Conservation (phyloP, 108 stramenopile genomes). For the Discostella stelligeroides region DNA sequence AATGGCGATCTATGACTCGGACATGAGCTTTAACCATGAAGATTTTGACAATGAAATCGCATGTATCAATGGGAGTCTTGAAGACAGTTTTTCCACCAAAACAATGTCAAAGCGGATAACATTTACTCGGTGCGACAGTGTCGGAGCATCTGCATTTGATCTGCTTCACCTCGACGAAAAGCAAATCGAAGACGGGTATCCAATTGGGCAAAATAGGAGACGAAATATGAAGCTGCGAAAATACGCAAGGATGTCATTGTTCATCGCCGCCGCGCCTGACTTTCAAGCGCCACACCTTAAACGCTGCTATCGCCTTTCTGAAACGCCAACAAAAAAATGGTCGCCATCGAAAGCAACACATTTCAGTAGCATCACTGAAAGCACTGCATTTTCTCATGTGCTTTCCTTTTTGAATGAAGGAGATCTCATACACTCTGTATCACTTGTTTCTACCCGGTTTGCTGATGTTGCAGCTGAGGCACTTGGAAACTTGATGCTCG, state of each 20-base stretch:
- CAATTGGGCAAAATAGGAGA: constrained; percentile 9
- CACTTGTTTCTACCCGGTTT: constrained; percentile 76
- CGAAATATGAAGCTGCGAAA: constrained; percentile 42
- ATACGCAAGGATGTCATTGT: constrained; percentile 42
- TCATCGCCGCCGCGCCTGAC: constrained; percentile 36
- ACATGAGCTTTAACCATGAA: constrained; percentile 2
- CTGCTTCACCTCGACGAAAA: constrained; percentile 46
- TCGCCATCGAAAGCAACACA: constrained; percentile 1
- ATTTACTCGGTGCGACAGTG: constrained; percentile 34
- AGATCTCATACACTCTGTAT: constrained; percentile 60
- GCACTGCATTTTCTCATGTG: constrained; percentile 34
- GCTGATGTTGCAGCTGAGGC: constrained; percentile 75
- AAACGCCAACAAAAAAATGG: constrained; percentile 28
- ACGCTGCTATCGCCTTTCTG: constrained; percentile 19
- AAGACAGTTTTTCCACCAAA: constrained; percentile 5
- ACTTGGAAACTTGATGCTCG: constrained; percentile 69
- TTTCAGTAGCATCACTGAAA: constrained; percentile 11
- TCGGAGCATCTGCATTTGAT: constrained; percentile 41
- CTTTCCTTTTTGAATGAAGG: constrained; percentile 68
- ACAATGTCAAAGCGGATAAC: constrained; percentile 4
- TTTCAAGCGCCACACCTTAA: constrained; percentile 25
- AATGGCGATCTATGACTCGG: constrained; percentile 11
- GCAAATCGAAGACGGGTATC: constrained; percentile 1
- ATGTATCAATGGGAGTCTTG: constrained; percentile 1
- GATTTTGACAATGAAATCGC: constrained; percentile 3